These are phyloP conservation scores for Chaetomium olivaceum DNA, from an alignment of 2,329 filamentous ascomycete species.

Conservation along the genomic window DNA sequence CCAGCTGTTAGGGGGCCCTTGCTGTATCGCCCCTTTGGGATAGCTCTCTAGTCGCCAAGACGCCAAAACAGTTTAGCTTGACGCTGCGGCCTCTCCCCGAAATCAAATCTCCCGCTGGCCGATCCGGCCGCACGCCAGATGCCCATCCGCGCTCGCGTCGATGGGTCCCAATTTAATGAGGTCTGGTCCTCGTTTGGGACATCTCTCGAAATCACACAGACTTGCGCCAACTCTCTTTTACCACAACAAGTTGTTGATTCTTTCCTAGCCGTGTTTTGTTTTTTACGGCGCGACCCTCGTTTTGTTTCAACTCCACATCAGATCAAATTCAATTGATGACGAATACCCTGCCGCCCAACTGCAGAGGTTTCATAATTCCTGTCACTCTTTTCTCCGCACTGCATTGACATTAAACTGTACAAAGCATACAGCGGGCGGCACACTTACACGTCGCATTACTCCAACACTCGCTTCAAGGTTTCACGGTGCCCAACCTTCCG, in stretches of 20 bases:
- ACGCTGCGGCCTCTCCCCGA: conserved; percentile 24
- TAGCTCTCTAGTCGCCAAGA: conserved; percentile 12
- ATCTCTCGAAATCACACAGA: neutral
- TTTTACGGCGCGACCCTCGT: conserved; percentile 14
- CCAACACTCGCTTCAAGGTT: conserved; percentile 12
- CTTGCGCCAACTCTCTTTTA: neutral
- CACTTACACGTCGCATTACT: neutral
- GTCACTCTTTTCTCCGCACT: conserved; percentile 18
- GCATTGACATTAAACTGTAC: conserved; percentile 6
- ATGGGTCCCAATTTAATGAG: conserved; percentile 22
- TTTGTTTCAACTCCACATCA: conserved; percentile 11
- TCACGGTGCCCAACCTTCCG: conserved; percentile 14
- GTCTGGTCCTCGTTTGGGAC: conserved; percentile 13
- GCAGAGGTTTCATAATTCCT: conserved; percentile 10
- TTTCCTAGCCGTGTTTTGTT: neutral
- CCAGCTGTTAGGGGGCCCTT: conserved; percentile 1
- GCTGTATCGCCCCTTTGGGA: conserved; percentile 8
- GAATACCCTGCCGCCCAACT: conserved; percentile 5
- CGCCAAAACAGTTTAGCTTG: conserved; percentile 21
- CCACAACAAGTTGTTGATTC: neutral
- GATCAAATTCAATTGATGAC: neutral
- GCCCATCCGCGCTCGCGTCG: neutral
- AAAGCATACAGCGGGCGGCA: too few relatives aligned
- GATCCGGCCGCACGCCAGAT: conserved; percentile 20
- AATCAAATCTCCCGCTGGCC: conserved; percentile 27